Evolutionary conservation across 202 grass and related monocot species (phyloP), one percentile per base, ranked within the genome.

Genomic region (Brachypodium distachyon): DNA sequence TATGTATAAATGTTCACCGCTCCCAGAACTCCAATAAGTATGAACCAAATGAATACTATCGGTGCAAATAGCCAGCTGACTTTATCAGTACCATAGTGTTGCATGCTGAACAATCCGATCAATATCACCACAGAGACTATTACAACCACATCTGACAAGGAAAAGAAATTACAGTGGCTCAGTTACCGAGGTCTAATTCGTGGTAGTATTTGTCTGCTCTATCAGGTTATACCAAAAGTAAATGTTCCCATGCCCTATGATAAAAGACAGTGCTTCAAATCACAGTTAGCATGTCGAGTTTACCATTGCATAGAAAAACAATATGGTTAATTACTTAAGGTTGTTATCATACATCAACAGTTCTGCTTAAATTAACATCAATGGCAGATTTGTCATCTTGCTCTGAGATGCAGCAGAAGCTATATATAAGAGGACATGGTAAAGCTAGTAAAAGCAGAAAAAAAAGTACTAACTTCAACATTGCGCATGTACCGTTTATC

Each of bases 51-150:
- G 32, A 97, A 70, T 40, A 97, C 88, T 56, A 97, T 81, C n/a
- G 94, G 94, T 37, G 94, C 90, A 85, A 97, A 97, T 70, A 97
- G 83, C 81, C 88, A 87, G 42, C 90, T 90, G 40, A 97, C 94
- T 93, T 93, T 93, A 33, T 97, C 83, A 6, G 86, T 93, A 49
- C 94, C 94, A 65, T 89, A 97, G 74, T 97, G 94, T 68, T 97
- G 94, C 85, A 97, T 85, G 84, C 85, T 93, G 78, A 97, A 97
- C 57, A 97, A 46, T 51, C 86, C 90, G 82, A 97, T 84, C 78
- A 97, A 84, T 85, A 97, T 93, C 32, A 97, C 72, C 59, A 93
- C 83, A 0, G 94, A 85, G 16, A 97, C 58, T 36, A 93, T 55
- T 57, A 91, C 73, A 73, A 81, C 71, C 59, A 87, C 81, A 87